Evolutionary conservation across 345 rosid genomes (phyloP), one percentile per base, ranked within the genome.

Genomic region (thale cress (Arabidopsis thaliana)): DNA sequence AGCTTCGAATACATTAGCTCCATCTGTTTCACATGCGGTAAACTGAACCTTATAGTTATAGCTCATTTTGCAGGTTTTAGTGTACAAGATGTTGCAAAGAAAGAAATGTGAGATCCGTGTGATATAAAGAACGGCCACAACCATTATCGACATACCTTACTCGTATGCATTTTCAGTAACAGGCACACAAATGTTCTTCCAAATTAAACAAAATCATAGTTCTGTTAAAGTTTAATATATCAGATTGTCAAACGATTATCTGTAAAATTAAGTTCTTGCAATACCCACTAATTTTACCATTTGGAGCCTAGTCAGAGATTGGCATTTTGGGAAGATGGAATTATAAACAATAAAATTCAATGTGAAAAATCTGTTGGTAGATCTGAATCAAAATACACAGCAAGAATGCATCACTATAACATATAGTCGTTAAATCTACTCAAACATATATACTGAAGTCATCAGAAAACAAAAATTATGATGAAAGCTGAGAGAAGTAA

Each of bases 351-450:
- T 10, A n/a, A n/a, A n/a, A n/a, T 5, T 57, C 24, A 16, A 8
- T 57, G 0, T 9, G 40, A 64, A 46, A 2, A 2, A 45, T 7
- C 23, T 23, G 46, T 66, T 66, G 2, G 24, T 67, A 25, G 51
- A 68, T 52, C 28, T 67, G 51, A 40, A 16, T 16, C 20, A 40
- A 41, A 53, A 11, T 48, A 59, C 57, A 48, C 22, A 28, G 28
- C 41, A 28, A 28, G 25, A 67, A 34, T 9, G 23, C 9, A 64
- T 48, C 5, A 10, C 56, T 12, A 49, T 23, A 46, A 22, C 30
- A 23, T 57, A 16, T 32, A 16, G 20, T 57, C 6, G 24, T 3
- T 22, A 50, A 49, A 33, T 34, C 13, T 44, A 65, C 57, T n/a
- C 6, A 14, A 23, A 9, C 41, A 38, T 40, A 20, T 28, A 20